Conservation (phyloP, 768 basidiomycete species). For the Baorangia bicolor region DNA sequence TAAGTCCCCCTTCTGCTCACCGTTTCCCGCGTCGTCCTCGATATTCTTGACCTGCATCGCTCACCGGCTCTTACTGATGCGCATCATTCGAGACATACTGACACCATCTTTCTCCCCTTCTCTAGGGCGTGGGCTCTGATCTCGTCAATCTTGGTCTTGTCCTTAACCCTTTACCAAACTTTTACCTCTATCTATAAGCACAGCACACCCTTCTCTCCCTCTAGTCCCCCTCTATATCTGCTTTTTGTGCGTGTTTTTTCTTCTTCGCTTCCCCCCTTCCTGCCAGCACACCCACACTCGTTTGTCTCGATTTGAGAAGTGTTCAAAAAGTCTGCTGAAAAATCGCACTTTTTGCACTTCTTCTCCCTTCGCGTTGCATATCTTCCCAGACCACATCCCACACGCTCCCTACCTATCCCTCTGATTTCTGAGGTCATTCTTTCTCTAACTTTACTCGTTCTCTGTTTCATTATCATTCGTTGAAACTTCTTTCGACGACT, state of each 20-base stretch:
- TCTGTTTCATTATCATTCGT: constrained; percentile 44
- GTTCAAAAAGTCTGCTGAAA: constrained; percentile 29
- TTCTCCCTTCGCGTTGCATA: constrained; percentile 24
- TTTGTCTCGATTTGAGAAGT: constrained; percentile 28
- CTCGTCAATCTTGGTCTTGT: constrained; percentile 36
- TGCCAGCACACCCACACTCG: constrained; percentile 32
- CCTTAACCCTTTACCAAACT: constrained; percentile 34
- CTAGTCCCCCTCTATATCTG: constrained; percentile 23
- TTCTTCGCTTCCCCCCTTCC: constrained; percentile 18
- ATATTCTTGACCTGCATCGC: neutral
- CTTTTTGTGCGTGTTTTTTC: constrained; percentile 44
- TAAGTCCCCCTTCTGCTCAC: constrained; percentile 15
- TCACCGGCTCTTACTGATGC: neutral
- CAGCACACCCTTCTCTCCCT: constrained; percentile 35
- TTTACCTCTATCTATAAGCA: constrained; percentile 41
- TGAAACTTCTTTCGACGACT: constrained; percentile 36
- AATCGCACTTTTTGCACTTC: constrained; percentile 29
- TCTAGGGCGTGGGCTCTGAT: constrained; percentile 30
- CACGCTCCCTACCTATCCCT: constrained; percentile 46
- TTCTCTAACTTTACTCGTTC: constrained; percentile 56
- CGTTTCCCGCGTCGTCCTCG: neutral
- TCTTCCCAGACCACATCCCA: constrained; percentile 32
- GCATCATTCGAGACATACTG: neutral
- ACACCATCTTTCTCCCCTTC: neutral
- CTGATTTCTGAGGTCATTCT: constrained; percentile 40